A percentile compares a stretch with the other conserved stretches of the same genome.
Evolutionary conservation across 768 basidiomycete genomes (phyloP).

Genomic region (Candolleomyces aberdarensis): DNA sequence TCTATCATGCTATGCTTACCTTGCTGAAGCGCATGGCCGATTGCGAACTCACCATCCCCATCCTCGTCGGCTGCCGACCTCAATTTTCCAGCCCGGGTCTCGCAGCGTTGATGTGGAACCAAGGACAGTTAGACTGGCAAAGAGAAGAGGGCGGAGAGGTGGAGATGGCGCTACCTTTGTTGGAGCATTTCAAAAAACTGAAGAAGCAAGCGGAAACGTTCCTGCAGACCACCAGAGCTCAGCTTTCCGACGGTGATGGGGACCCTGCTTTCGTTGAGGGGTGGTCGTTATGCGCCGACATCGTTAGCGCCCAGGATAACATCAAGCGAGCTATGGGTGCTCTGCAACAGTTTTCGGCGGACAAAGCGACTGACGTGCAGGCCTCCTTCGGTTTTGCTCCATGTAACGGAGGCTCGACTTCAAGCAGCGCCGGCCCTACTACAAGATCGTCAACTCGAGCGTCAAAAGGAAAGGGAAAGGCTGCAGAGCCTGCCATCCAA

Average conservation of each 20-base stretch:
- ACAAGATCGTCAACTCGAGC: not conserved
- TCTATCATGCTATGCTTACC: slow-evolving; percentile 47
- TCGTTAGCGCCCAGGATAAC: slow-evolving; percentile 47
- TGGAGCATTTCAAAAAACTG: slow-evolving; percentile 52
- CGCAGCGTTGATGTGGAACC: slow-evolving; percentile 46
- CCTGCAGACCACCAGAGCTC: slow-evolving; percentile 38
- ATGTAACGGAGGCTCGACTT: not conserved
- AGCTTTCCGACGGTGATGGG: slow-evolving; percentile 34
- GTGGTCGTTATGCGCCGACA: slow-evolving; percentile 48
- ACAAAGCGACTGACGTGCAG: slow-evolving; percentile 13
- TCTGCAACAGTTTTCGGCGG: slow-evolving; percentile 21
- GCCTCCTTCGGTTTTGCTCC: not conserved
- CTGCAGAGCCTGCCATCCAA: slow-evolving; percentile 16
- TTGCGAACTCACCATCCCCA: slow-evolving; percentile 46
- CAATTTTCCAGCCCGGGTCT: slow-evolving; percentile 39
- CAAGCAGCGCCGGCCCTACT: not conserved
- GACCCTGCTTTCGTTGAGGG: slow-evolving; percentile 36
- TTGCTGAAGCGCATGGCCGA: slow-evolving; percentile 48
- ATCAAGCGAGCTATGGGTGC: slow-evolving; percentile 45
- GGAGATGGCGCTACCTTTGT: slow-evolving; percentile 38
- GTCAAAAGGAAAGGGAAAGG: slow-evolving; percentile 26
- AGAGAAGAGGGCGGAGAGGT: slow-evolving; percentile 23
- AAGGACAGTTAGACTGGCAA: slow-evolving; percentile 41
- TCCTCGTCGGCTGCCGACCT: slow-evolving; percentile 38
- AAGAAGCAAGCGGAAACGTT: slow-evolving; percentile 51